Base-by-base conservation (phyloP, 2,329 filamentous ascomycete species). In the Fusarium nelsonii region DNA sequence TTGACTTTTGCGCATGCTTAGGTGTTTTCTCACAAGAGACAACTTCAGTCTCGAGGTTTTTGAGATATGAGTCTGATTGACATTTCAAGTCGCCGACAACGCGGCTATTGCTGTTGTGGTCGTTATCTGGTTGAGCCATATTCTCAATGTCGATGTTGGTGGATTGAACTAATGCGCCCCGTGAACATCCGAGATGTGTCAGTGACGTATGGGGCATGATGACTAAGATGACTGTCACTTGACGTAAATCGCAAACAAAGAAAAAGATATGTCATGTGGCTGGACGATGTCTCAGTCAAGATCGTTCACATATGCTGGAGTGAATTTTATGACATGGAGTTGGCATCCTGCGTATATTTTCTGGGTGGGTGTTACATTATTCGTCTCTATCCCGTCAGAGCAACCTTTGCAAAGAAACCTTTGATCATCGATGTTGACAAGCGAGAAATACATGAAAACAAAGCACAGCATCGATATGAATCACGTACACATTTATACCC, bases 31-130 rank as follows among this genome's bases (percentile, higher is more conserved):
- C 70, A 20, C 76, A 78, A 0, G 76, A 77, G 6, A 77, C 34
- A 0, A 78, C 75, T 18, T 75, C 64, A 0, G 74, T 64, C 1
- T 76, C 75, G 1, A 78, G 59, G 0, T 52, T 70, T 8, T 55
- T 68, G 3, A 71, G 69, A 10, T 77, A 78, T 0, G 76, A 77
- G 18, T 76, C 49, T 1, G 53, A 55, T 40, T 78, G 76, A 5
- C 76, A 78, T 4, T 72, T 69, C 9, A 78, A 50, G 1, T 73
- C 76, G 3, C 76, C 76, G 6, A 78, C 75, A 0, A 73, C 45
- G 10, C 52, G 60, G 16, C 60, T 48, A 14, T 34, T 49, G 23
- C 11, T 45, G 12, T 32, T 32, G 15, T 3, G 52, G 15, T 20
- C 5, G 15, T 53, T 23, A 4, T 67, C 49, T 16, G 34, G 7